Base-by-base conservation (phyloP, 176 grass and related monocot genomes). In the Zea mays region DNA sequence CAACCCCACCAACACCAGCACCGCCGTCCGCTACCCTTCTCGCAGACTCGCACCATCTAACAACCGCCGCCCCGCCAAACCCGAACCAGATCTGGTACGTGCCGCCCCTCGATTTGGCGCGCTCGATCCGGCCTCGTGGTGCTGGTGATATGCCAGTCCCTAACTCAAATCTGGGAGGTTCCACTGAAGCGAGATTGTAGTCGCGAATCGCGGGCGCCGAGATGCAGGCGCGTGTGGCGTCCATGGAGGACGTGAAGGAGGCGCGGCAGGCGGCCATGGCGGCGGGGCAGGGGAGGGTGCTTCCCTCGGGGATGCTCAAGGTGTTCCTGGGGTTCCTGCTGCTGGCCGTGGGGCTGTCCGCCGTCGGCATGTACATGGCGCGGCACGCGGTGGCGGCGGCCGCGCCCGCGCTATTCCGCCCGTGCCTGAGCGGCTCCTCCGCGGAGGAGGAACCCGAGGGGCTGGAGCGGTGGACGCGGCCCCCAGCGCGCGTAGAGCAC, bases 241-340 rank as follows among this genome's bases (percentile, higher is more conserved):
- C 95, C 33, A 85, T 83, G 71, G 95, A 97, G 51, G 95, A 97
- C 79, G 73, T 90, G 64, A 94, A 88, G 76, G 91, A 97, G 50
- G 75, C 91, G n/a, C 47, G 88, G 73, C 86, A 67, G 66, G 47
- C 21, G 56, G 2, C 21, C 10, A 11, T 39, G 46, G 57, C 21
- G n/a, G 72, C 39, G 6, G 67, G 71, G 38, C 94, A 97, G 56
- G 79, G 81, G 1, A 80, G 92, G 76, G 67, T 83, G 36, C 59
- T 87, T 39, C 85, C 84, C 4, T 49, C 77, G 57, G 80, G 85
- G 52, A 85, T 99, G 42, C 66, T 99, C 62, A 95, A 87, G 86
- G 52, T 95, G 9, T 84, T 99, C 72, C 49, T 98, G 5, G 77
- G 86, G 0, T 88, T 98, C 82, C 85, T 99, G 1, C 65, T 89